Base-by-base conservation (phyloP, 1,284 basidiomycete species). In the Melampsora americana region DNA sequence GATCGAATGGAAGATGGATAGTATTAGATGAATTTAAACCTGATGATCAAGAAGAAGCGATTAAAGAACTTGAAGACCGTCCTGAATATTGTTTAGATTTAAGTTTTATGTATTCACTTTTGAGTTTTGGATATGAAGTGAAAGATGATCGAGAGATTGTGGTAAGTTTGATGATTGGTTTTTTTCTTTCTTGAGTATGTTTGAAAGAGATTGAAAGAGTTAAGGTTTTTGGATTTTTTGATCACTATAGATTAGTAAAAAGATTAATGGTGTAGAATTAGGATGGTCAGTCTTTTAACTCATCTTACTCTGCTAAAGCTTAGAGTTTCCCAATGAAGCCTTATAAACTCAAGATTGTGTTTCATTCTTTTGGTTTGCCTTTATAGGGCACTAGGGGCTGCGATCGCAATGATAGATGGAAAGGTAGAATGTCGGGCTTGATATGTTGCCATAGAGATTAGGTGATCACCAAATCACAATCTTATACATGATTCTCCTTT, bases 41-140 rank as follows among this genome's bases (percentile, higher is more conserved):
- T 77, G 80, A 69, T 74, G 81, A 82, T 9, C 83, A 89, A 79
- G 71, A 83, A 5, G 84, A 81, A 9, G 86, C 91, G 26, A 87
- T 95, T 84, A 86, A 84, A 0, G 94, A 96, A 81, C 85, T 98
- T 14, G 85, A 88, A 69, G 92, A 86, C 72, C 86, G 93, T 12
- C 94, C 95, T 0, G 95, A 98, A 85, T 93, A 90, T 85, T 99
- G 95, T 83, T 86, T 98, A 64, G 95, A 99, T 84, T 83, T 98
- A 81, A 97, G 93, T 46, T 99, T 95, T 83, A 93, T 95, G 92
- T 89, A 96, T 82, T 90, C 88, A 48, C 83, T 99, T 77, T 84
- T 99, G 69, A 87, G 90, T 75, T 85, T 95, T 0, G 86, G 82
- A 2, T 83, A 83, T 78, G 81, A 83, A 77, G 69, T 78, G 32